A percentile compares a stretch with the other conserved stretches of the same genome.
These are phyloP conservation scores for Metschnikowia lunata DNA, from an alignment of 805 yeast species.

Conservation along the genomic window DNA sequence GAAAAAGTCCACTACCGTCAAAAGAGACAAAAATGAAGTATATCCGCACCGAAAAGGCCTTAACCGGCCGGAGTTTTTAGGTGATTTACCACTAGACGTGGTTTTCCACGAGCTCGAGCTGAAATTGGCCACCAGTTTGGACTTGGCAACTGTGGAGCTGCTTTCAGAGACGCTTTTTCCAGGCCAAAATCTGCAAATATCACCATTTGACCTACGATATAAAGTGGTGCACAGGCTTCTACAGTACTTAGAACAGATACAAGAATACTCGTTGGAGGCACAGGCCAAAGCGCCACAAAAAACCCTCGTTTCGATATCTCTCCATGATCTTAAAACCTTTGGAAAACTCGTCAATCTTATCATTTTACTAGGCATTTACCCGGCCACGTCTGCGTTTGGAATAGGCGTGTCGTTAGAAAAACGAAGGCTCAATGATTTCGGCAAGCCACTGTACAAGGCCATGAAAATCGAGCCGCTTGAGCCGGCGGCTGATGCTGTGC, in stretches of 20 bases:
- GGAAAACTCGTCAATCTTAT: conserved; percentile 60
- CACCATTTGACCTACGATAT: conserved; percentile 3
- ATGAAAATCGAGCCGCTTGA: conserved; percentile 19
- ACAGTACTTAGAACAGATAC: conserved; percentile 35
- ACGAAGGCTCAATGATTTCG: conserved; percentile 51
- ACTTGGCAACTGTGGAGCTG: conserved; percentile 18
- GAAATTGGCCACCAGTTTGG: conserved; percentile 22
- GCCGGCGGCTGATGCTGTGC: conserved; percentile 5
- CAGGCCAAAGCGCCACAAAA: conserved; percentile 15
- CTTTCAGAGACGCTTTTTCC: conserved; percentile 1
- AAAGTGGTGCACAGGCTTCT: conserved; percentile 34
- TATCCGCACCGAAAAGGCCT: conserved; percentile 33
- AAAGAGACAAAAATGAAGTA: conserved; percentile 29
- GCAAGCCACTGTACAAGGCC: conserved; percentile 23
- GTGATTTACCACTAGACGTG: conserved; percentile 31
- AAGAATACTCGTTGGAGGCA: conserved; percentile 26
- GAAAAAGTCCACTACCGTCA: conserved; percentile 26
- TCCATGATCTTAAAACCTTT: conserved; percentile 79
- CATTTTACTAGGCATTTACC: conserved; percentile 67
- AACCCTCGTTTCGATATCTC: conserved; percentile 57
- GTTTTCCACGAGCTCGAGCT: conserved; percentile 29
- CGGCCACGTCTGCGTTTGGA: conserved; percentile 48
- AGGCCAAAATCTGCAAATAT: background rate
- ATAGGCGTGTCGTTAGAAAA: conserved; percentile 63
- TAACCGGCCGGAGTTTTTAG: conserved; percentile 26